Conservation (phyloP, 768 basidiomycete species). For the Tulasnella sp. region DNA sequence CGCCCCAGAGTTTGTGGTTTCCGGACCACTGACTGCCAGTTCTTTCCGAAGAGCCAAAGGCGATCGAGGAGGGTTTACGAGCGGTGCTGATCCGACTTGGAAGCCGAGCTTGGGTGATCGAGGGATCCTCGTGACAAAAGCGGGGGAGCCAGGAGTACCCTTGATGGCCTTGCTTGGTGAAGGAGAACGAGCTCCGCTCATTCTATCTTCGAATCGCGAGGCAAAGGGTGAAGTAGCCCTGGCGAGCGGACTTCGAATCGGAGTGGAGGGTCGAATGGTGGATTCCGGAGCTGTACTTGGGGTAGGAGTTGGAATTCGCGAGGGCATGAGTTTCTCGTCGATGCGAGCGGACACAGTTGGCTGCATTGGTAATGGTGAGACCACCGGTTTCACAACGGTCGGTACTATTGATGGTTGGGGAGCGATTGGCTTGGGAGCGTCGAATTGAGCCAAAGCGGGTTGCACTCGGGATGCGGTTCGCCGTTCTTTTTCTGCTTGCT, state of each 20-base stretch:
- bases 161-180: neutral
- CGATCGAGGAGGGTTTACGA: neutral
- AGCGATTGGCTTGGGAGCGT: neutral
- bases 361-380: neutral
- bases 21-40: neutral
- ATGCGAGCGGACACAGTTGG: neutral
- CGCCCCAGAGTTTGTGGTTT: neutral
- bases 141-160: neutral
- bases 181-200: neutral
- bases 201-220: neutral
- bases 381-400: neutral
- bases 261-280: neutral
- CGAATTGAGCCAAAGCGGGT: neutral
- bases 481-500: neutral
- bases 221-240: neutral
- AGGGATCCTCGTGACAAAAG: neutral
- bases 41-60: neutral
- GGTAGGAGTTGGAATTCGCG: neutral
- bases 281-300: neutral
- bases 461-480: neutral
- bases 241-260: neutral
- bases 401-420: neutral
- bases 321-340: neutral
- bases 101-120: neutral
- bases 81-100: neutral